Evolutionary conservation across 1,284 basidiomycete genomes (phyloP), one percentile per base, ranked within the genome.

Genomic region (Microbotryum violaceum): DNA sequence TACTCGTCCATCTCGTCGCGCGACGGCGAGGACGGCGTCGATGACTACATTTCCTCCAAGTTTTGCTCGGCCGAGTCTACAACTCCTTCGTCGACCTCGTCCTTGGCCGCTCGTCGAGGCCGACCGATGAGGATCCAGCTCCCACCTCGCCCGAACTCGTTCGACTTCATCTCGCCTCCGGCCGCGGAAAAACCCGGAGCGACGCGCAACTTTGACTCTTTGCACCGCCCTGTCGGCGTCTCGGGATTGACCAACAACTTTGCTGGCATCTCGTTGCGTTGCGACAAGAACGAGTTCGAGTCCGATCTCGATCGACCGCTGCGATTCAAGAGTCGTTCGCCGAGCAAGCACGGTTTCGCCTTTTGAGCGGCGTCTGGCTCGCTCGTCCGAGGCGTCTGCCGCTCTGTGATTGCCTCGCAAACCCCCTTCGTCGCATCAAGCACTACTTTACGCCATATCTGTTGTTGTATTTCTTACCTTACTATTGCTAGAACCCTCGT

Each of bases 201-300:
- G 45, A 21, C 44, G 23, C 27, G 44, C 42, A 47, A 27, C 18
- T 42, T 42, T 8, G 27, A 46, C 44, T 21, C 23, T 25, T 45
- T 55, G 37, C 37, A 42, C 37, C 37, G 37, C 37, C 37, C 37
- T 14, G 37, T 42, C 14, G 37, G 37, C 37, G 37, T 42, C 54
- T 55, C 44, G 44, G 44, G 21, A 10, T 2, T 58, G 18, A 51
- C 37, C 49, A 44, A 27, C 37, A 58, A 58, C 27, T 58, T 58
- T 52, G 49, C 23, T 6, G 57, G 57, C 2, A 27, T 58, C 49
- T 27, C 21, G 57, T 21, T 45, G 7, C 37, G 48, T 12, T 25
- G 16, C 29, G 14, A 14, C 27, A 25, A 51, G 50, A 27, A 46
- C 20, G 48, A 48, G 10, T 18, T 58, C 21, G 48, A 58, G 33